A percentile compares a stretch with the other conserved stretches of the same genome.
Evolutionary conservation across 2,329 filamentous ascomycete species (phyloP).

Genomic region (Aspergillus brasiliensis): DNA sequence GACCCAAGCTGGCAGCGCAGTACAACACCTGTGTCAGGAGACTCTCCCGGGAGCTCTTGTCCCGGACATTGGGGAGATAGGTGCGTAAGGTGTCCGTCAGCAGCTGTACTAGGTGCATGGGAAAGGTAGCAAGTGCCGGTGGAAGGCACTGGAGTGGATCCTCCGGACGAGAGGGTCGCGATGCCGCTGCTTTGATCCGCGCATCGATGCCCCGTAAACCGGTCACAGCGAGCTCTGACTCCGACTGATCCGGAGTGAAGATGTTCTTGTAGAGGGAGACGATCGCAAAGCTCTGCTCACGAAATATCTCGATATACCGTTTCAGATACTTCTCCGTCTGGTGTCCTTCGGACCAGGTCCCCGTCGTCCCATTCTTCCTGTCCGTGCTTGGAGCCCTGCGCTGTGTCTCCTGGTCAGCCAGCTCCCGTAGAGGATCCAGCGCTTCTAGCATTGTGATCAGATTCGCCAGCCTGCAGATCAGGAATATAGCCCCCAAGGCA

Average conservation of each 20-base stretch:
- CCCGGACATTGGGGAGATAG: slow-evolving; percentile 80
- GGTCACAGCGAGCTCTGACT: slow-evolving; percentile 32
- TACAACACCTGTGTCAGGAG: slow-evolving; percentile 91
- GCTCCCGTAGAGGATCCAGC: slow-evolving; percentile 78
- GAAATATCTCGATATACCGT: slow-evolving; percentile 94
- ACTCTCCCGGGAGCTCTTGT: slow-evolving; percentile 79
- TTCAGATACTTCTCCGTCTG: slow-evolving; percentile 95
- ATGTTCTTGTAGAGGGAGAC: slow-evolving; percentile 93
- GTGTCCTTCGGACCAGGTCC: slow-evolving; percentile 62
- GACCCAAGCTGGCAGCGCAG: slow-evolving; percentile 85
- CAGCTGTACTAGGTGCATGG: slow-evolving; percentile 78
- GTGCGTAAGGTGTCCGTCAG: slow-evolving; percentile 72
- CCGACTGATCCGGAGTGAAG: slow-evolving; percentile 63
- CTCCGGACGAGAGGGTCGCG: slow-evolving; percentile 25
- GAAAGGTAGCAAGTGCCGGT: slow-evolving; percentile 78
- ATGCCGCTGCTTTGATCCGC: slow-evolving; percentile 27
- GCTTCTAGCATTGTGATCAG: slow-evolving; percentile 79
- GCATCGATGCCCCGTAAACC: slow-evolving; percentile 32
- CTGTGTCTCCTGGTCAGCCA: slow-evolving; percentile 81
- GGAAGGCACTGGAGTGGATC: slow-evolving; percentile 60
- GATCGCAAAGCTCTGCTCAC: slow-evolving; percentile 95
- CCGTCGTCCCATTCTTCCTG: slow-evolving; percentile 25
- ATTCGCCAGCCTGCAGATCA: slow-evolving; percentile 81
- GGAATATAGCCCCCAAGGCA: slow-evolving; percentile 77
- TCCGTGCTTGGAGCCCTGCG: slow-evolving; percentile 41